A percentile compares a stretch with the other conserved stretches of the same genome.
Conservation (phyloP, 2,329 filamentous ascomycete genomes). For the Pyrenophora graminea region DNA sequence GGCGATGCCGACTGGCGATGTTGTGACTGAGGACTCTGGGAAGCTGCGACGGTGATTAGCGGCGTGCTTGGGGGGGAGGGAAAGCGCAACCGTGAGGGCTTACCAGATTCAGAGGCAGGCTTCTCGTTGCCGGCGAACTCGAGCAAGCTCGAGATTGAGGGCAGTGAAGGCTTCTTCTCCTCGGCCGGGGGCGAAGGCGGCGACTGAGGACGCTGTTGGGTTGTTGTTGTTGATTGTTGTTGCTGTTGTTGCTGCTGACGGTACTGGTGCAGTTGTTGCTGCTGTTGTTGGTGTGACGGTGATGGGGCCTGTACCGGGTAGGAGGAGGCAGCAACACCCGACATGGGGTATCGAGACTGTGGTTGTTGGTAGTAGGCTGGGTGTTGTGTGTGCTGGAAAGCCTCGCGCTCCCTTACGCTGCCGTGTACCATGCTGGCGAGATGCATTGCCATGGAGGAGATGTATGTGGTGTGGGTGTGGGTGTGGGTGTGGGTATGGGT, state of each 20-base stretch:
- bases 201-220: constrained; percentile 57
- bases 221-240: constrained; percentile 23
- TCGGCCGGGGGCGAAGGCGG: constrained; percentile 78
- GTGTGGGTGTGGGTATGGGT: too few species aligned
- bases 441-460: constrained; percentile 47
- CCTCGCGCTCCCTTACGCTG: constrained; percentile 47
- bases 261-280: constrained; percentile 32
- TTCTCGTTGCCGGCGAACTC: constrained; percentile 76
- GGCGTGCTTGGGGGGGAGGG: background rate
- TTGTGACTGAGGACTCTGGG: constrained; percentile 43
- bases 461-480: background rate
- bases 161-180: constrained; percentile 81
- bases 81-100: constrained; percentile 8
- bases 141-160: constrained; percentile 90
- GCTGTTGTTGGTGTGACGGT: constrained; percentile 26
- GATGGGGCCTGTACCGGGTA: constrained; percentile 14
- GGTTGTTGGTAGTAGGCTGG: constrained; percentile 45
- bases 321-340: constrained; percentile 24
- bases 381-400: constrained; percentile 41
- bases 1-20: constrained; percentile 34
- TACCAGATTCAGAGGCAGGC: constrained; percentile 52
- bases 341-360: constrained; percentile 34
- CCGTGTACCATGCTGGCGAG: constrained; percentile 51
- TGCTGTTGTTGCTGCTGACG: constrained; percentile 26
- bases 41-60: constrained; percentile 34